A percentile compares a stretch with the other conserved stretches of the same genome.
These are phyloP conservation scores for Dichotomocladium elegans DNA, from an alignment of 371 early-diverging fungal genomes.

Conservation along the genomic window DNA sequence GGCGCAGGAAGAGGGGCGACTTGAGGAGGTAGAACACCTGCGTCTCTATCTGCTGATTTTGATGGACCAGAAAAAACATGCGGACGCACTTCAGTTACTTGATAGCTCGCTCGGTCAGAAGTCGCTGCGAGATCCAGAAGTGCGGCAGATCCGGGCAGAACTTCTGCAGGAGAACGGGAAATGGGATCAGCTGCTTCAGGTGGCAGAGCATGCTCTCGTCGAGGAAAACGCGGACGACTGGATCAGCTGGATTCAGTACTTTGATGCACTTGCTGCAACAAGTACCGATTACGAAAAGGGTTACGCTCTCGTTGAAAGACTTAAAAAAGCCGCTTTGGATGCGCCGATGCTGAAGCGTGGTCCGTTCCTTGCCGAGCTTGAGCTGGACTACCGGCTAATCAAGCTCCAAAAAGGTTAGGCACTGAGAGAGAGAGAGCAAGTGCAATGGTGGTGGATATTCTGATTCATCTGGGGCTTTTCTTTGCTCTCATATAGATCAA, in stretches of 20 bases:
- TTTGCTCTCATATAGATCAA: constrained; percentile 20
- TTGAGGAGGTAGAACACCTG: constrained; percentile 54
- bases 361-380: constrained; percentile 74
- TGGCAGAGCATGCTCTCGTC: constrained; percentile 38
- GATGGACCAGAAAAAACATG: constrained; percentile 56
- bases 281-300: constrained; percentile 27
- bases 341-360: constrained; percentile 56
- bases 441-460: not conserved
- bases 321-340: constrained; percentile 29
- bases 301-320: constrained; percentile 29
- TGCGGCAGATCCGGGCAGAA: constrained; percentile 58
- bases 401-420: constrained; percentile 25
- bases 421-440: too few species aligned
- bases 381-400: constrained; percentile 45
- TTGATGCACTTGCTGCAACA: constrained; percentile 50
- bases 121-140: constrained; percentile 63
- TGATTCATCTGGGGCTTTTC: not conserved
- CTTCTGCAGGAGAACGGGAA: constrained; percentile 44
- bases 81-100: constrained; percentile 61
- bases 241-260: constrained; percentile 61
- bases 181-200: constrained; percentile 35
- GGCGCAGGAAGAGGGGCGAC: constrained; percentile 65
- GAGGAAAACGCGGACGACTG: constrained; percentile 68
- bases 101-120: constrained; percentile 56
- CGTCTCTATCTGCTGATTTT: constrained; percentile 69